Percentiles rank a stretch among this genome's conserved stretches.
Conservation (phyloP, 768 basidiomycete species). For the Boletus rubescentipes region DNA sequence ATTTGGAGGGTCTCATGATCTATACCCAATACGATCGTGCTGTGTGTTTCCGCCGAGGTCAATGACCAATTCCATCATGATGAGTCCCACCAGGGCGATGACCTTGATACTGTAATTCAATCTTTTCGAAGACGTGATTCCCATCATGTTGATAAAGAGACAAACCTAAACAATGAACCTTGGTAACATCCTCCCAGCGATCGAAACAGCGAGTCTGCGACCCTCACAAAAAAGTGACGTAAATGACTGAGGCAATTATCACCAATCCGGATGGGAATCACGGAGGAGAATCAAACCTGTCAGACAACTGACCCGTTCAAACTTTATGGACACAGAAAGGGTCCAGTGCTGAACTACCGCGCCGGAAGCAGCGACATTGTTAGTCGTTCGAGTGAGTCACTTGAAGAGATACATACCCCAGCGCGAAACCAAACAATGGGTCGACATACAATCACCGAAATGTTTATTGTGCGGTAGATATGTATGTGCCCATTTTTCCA, state of each 20-base stretch:
- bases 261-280: constrained; percentile 2
- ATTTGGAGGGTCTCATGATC: constrained; percentile 40
- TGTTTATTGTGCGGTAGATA: constrained; percentile 61
- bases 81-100: constrained; percentile 39
- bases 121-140: constrained; percentile 61
- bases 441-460: constrained; percentile 57
- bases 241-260: constrained; percentile 42
- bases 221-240: constrained; percentile 55
- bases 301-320: constrained; percentile 53
- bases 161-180: constrained; percentile 39
- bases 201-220: not conserved
- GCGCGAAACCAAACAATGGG: constrained; percentile 64
- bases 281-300: not conserved
- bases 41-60: constrained; percentile 51
- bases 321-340: constrained; percentile 42
- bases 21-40: constrained; percentile 43
- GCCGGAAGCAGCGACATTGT: constrained; percentile 64
- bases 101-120: constrained; percentile 52
- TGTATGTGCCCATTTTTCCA: constrained; percentile 39
- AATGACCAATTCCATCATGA: constrained; percentile 49
- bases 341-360: constrained; percentile 53
- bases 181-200: not conserved
- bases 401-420: constrained; percentile 50
- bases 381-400: constrained; percentile 64
- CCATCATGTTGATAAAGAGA: constrained; percentile 56